Percentiles rank a stretch among this genome's conserved stretches.
Conservation (phyloP, 768 basidiomycete genomes). For the Thelephora ganbajun region DNA sequence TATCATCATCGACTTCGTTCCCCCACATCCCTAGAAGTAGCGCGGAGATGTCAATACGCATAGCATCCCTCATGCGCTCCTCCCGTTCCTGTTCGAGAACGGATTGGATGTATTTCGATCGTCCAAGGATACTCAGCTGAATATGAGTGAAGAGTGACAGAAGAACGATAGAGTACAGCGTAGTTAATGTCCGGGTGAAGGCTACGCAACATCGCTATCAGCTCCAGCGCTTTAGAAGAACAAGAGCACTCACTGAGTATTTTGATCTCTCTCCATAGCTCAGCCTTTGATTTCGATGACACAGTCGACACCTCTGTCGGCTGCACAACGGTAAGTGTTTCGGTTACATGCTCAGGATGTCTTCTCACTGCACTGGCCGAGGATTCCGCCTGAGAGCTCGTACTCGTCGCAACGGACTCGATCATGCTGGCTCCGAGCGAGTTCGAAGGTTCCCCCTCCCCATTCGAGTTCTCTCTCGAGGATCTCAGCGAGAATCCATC, state of each 20-base stretch:
- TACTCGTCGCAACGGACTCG: background rate
- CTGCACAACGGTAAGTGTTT: constrained; percentile 4
- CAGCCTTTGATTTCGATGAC: constrained; percentile 44
- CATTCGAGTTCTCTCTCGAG: background rate
- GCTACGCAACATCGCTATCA: constrained; percentile 29
- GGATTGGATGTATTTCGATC: constrained; percentile 64
- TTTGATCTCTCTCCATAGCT: constrained; percentile 91
- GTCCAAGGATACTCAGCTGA: constrained; percentile 76
- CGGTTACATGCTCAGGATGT: background rate
- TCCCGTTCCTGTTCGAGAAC: constrained; percentile 47
- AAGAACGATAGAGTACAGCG: constrained; percentile 75
- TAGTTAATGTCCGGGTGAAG: constrained; percentile 76
- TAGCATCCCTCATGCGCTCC: constrained; percentile 33
- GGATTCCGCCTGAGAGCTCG: background rate
- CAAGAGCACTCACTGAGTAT: constrained; percentile 50
- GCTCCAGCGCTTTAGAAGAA: background rate
- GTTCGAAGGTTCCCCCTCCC: background rate
- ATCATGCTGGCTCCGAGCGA: background rate
- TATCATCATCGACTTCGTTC: constrained; percentile 11
- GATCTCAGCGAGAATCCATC: constrained; percentile 19
- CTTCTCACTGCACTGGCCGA: background rate
- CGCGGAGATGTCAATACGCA: constrained; percentile 26
- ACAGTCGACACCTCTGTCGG: constrained; percentile 7
- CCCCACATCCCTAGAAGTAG: constrained; percentile 17
- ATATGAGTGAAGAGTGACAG: constrained; percentile 76